Base-by-base conservation (phyloP, 1,284 basidiomycete species). In the Wolfiporia cocos region DNA sequence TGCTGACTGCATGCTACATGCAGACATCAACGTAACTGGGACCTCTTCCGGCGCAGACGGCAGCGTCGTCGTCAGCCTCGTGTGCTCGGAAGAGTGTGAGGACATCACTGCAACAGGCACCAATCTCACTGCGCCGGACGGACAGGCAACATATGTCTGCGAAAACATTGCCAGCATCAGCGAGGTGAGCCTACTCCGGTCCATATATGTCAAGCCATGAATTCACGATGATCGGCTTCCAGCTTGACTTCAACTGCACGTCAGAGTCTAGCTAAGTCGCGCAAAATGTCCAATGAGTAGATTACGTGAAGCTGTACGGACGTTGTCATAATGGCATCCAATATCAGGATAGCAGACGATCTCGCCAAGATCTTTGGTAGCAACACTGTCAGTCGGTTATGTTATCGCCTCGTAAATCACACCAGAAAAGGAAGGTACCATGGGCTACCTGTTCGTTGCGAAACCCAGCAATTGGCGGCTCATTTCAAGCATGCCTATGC, bases 91-190 rank as follows among this genome's bases (percentile, higher is more conserved):
- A 5, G 48, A 53, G 29, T 70, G 68, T 52, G 44, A 55, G 23
- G 57, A 66, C 50, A 63, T 70, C 53, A 68, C 64, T 7, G 66
- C 66, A 10, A 53, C 39, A 9, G 56, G 54, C 15, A 62, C 58
- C n/a, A 37, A 63, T 29, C 43, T 64, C 46, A 42, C 43, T 3
- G 15, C 49, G 5, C 52, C 52, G n/a, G 51, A 51, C 12, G 70
- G 70, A 11, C 55, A 54, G 2, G 62, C 70, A 15, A 57, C 55
- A 26, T 74, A 61, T 46, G 57, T 63, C 0, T 74, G 73, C 55
- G 66, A 71, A 49, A 74, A 76, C 46, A 57, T 63, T 37, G 51
- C 50, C 5, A 58, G 49, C 41, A 44, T 48, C 12, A 31, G 40
- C n/a, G 46, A 61, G 55, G 59, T 61, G 29, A 9, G 58, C 37